Base-by-base conservation (phyloP, 257 asterid species). In the Salvia hispanica region DNA sequence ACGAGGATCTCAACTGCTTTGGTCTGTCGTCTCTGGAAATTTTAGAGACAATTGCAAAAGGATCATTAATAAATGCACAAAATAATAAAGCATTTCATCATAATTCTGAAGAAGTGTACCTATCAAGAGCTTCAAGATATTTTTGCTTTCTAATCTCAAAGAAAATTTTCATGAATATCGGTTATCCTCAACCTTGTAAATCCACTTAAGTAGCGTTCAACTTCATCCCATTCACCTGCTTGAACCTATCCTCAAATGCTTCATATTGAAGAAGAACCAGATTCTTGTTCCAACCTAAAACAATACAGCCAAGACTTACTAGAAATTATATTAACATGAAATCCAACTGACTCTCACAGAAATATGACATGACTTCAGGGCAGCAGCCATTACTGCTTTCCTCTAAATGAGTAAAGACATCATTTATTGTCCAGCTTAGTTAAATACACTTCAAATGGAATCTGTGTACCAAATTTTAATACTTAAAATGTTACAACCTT, bases 201-300 rank as follows among this genome's bases (percentile, higher is more conserved):
- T 76, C 98, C 97, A 81, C 96, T 81, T 58, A 93, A 83, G 76
- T 93, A 93, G 14, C 89, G 87, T 74, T 93, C 98, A 65, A 93
- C 96, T 86, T 93, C 97, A 28, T 90, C 94, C 98, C 98, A 93
- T 74, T 90, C 98, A 52, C 98, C 97, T 51, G 97, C 97, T 80
- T 90, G 98, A 63, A 93, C 93, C 81, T 86, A 64, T 93, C 98
- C 78, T 93, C 98, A 93, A 93, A 84, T 90, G 86, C 79, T 93
- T 90, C 98, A 93, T 90, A 72, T 93, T 93, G 88, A 93, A 93
- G 94, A 77, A 90, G 75, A 90, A 12, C 98, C 95, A 74, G 97
- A 93, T 80, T 93, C 98, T 88, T 93, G 97, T 75, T 90, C 98
- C 94, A 93, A 67, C 88, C 97, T 93, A 74, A 42, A 63, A 63